Percentiles rank a stretch among this genome's conserved stretches.
These are phyloP conservation scores for Ogataea henricii DNA, from an alignment of 805 yeast species.

Conservation along the genomic window DNA sequence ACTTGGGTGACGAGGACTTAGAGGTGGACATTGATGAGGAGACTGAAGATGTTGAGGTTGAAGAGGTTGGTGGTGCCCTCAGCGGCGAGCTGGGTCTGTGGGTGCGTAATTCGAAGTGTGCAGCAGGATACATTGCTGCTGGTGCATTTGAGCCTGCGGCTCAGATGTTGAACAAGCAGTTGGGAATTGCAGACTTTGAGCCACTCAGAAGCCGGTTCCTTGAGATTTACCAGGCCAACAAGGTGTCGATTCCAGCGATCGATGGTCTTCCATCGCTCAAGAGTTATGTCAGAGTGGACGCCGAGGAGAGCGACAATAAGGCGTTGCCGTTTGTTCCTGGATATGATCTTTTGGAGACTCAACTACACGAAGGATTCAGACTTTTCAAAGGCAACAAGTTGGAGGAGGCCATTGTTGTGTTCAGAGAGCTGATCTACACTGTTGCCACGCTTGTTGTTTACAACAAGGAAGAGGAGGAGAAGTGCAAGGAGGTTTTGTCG, in stretches of 20 bases:
- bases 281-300: constrained; percentile 66
- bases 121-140: constrained; percentile 92
- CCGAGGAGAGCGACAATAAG: constrained; percentile 51
- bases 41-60: constrained; percentile 39
- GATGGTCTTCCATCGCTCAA: constrained; percentile 72
- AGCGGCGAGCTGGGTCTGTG: constrained; percentile 71
- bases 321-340: constrained; percentile 76
- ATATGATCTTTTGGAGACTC: constrained; percentile 60
- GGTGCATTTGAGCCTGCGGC: constrained; percentile 97
- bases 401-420: constrained; percentile 74
- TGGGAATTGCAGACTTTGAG: constrained; percentile 82
- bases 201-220: constrained; percentile 83
- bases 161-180: constrained; percentile 84
- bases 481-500: constrained; percentile 67
- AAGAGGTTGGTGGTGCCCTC: constrained; percentile 37
- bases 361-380: constrained; percentile 73
- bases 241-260: constrained; percentile 71
- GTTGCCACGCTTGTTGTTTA: constrained; percentile 71
- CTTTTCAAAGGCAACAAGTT: constrained; percentile 82
- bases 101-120: constrained; percentile 85
- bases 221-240: constrained; percentile 80
- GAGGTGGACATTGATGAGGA: constrained; percentile 56
- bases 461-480: constrained; percentile 72
- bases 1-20: constrained; percentile 74
- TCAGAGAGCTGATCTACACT: constrained; percentile 79